Evolutionary conservation across 2,329 filamentous ascomycete species (phyloP).

Genomic region (Penicillium sp.): DNA sequence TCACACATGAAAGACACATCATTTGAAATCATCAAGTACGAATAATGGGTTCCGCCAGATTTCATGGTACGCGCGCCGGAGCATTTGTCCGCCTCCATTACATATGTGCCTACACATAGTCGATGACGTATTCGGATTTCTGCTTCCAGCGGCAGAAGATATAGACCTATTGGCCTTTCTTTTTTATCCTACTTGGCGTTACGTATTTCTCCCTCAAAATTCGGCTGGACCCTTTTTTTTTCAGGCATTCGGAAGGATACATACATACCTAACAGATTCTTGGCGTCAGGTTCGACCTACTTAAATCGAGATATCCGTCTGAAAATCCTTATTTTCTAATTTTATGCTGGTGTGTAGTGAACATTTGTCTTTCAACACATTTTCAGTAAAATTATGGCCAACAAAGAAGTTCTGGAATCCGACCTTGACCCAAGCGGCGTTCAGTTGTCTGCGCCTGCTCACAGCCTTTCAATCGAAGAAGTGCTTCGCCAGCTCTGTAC

Average conservation of each 20-base stretch:
- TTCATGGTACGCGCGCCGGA: not conserved
- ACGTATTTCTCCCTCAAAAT: slow-evolving; percentile 1
- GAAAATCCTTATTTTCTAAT: slow-evolving; percentile 2
- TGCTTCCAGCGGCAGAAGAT: not conserved
- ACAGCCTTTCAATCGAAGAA: slow-evolving; percentile 5
- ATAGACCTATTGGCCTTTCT: slow-evolving; percentile 3
- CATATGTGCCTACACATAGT: not conserved
- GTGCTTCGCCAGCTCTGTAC: slow-evolving; percentile 6
- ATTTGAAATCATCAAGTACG: not conserved
- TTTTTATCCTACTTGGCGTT: slow-evolving; percentile 5
- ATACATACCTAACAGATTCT: slow-evolving; percentile 5
- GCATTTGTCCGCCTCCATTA: not conserved
- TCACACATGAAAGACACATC: not conserved
- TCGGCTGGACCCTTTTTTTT: slow-evolving; percentile 2
- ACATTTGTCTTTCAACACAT: slow-evolving; percentile 6
- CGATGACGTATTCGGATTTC: slow-evolving; percentile 5
- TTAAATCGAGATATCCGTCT: not conserved
- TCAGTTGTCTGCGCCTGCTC: slow-evolving; percentile 4
- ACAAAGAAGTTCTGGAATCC: slow-evolving; percentile 1
- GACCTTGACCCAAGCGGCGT: not conserved
- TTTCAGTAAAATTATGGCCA: slow-evolving; percentile 2
- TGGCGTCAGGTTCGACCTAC: slow-evolving; percentile 6
- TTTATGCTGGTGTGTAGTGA: slow-evolving; percentile 7
- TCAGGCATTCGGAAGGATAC: not conserved
- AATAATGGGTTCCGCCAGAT: not conserved